Evolutionary conservation across 2,329 filamentous ascomycete genomes (phyloP).

Genomic region (Didymella segeticola): DNA sequence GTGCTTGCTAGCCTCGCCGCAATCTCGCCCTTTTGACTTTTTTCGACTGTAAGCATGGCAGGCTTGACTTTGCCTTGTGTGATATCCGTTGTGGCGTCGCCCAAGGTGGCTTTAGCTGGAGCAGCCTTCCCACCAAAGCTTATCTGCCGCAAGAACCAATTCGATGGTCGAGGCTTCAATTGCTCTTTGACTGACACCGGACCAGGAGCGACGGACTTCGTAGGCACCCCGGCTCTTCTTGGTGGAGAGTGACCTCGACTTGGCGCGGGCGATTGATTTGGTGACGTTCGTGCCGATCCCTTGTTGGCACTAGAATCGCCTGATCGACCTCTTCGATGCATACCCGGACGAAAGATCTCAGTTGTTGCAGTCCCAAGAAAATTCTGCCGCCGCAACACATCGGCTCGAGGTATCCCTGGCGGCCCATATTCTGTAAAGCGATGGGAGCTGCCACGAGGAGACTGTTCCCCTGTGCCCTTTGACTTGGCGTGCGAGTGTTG

Average conservation of each 20-base stretch:
- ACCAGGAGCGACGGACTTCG: slow-evolving; percentile 18
- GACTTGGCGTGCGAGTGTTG: slow-evolving; percentile 32
- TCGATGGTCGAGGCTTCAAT: slow-evolving; percentile 31
- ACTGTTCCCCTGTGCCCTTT: slow-evolving; percentile 27
- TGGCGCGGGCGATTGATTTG: slow-evolving; percentile 35
- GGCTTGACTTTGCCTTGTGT: slow-evolving; percentile 42
- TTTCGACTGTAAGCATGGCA: slow-evolving; percentile 43
- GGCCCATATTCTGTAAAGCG: slow-evolving; percentile 19
- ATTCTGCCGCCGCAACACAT: slow-evolving; percentile 41
- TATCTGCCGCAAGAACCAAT: slow-evolving; percentile 49
- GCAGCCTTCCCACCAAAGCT: slow-evolving; percentile 47
- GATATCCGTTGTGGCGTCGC: slow-evolving; percentile 42
- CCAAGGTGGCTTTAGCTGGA: slow-evolving; percentile 38
- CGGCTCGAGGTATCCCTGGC: slow-evolving; percentile 35
- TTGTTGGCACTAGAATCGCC: slow-evolving; percentile 33
- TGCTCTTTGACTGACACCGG: slow-evolving; percentile 20
- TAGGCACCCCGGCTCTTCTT: slow-evolving; percentile 27
- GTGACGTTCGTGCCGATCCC: slow-evolving; percentile 27
- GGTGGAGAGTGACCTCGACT: slow-evolving; percentile 42
- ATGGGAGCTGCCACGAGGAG: slow-evolving; percentile 27
- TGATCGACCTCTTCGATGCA: slow-evolving; percentile 34
- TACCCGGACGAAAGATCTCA: slow-evolving; percentile 18
- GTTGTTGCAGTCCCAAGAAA: slow-evolving; percentile 18
- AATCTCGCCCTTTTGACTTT: slow-evolving; percentile 46
- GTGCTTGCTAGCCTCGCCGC: slow-evolving; percentile 48